Percentiles rank a stretch among this genome's conserved stretches.
phyloP scores from a whole-genome alignment of 805 yeast species.

The Nakazawaea molendinolei region DNA sequence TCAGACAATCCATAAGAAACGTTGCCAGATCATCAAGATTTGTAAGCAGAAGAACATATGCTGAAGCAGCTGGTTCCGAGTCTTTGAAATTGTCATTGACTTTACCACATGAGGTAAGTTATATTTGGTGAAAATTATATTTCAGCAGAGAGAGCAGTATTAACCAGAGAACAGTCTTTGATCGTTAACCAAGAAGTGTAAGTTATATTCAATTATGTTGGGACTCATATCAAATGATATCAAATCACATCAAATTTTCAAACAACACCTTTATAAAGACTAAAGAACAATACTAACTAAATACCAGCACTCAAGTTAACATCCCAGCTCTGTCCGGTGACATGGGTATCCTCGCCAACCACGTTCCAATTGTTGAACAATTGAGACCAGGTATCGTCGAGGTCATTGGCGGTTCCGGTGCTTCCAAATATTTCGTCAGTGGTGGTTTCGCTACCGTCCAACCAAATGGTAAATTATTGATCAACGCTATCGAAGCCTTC shows the following conservation, averaged over 20 bases:
- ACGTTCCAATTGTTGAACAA: slow-evolving; percentile 96
- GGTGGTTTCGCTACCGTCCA: slow-evolving; percentile 97
- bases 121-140: slow-evolving; percentile 1
- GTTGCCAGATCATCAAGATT: slow-evolving; percentile 50
- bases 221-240: too few relatives aligned
- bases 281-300: not conserved
- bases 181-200: slow-evolving; percentile 27
- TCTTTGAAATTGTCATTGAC: slow-evolving; percentile 84
- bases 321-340: slow-evolving; percentile 94
- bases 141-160: not conserved
- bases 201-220: too few relatives aligned
- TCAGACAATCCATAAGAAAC: slow-evolving; percentile 58
- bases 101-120: slow-evolving; percentile 68
- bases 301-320: slow-evolving; percentile 66
- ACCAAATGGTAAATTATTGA: slow-evolving; percentile 85
- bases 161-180: slow-evolving; percentile 19
- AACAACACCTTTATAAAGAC: slow-evolving; percentile 1
- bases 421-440: slow-evolving; percentile 79
- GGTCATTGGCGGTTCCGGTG: slow-evolving; percentile 67
- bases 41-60: slow-evolving; percentile 76
- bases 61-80: slow-evolving; percentile 72
- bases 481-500: slow-evolving; percentile 93
- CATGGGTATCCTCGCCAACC: slow-evolving; percentile 94
- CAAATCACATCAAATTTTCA: not conserved
- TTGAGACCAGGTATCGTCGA: slow-evolving; percentile 93